These are phyloP conservation scores for Acanthamoeba triangularis DNA, from an alignment of 208 protist species.

Conservation along the genomic window DNA sequence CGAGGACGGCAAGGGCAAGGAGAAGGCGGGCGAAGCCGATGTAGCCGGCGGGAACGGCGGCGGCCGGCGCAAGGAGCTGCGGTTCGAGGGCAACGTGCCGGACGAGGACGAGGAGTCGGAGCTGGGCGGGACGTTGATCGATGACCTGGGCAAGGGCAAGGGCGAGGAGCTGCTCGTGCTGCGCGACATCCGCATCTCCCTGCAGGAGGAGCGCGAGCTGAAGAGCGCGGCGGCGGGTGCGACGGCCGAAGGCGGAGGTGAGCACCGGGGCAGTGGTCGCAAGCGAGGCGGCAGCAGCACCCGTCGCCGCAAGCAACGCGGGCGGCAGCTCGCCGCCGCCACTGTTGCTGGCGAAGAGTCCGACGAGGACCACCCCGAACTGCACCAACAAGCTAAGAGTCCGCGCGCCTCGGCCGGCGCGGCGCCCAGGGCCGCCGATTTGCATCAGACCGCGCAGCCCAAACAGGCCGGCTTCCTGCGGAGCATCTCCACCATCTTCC, in stretches of 20 bases:
- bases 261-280: background rate
- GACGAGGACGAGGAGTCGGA: slow-evolving; percentile 20
- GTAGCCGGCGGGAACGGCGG: background rate
- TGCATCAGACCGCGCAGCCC: background rate
- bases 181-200: slow-evolving; percentile 46
- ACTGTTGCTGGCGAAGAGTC: background rate
- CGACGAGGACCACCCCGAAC: background rate
- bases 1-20: slow-evolving; percentile 19
- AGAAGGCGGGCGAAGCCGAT: background rate
- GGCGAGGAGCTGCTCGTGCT: slow-evolving; percentile 54
- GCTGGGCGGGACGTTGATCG: background rate
- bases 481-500: slow-evolving; percentile 64
- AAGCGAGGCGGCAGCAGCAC: slow-evolving; percentile 1
- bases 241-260: background rate
- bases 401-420: background rate
- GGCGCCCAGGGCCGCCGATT: too few species aligned
- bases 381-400: background rate
- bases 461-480: slow-evolving; percentile 43
- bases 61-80: slow-evolving; percentile 26
- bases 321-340: background rate
- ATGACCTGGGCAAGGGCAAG: background rate
- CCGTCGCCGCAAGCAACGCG: background rate
- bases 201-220: slow-evolving; percentile 25
- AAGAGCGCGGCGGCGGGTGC: background rate
- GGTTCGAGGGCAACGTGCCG: background rate